phyloP scores from a whole-genome alignment of 768 basidiomycete species.

The Naganishia antarctica region DNA sequence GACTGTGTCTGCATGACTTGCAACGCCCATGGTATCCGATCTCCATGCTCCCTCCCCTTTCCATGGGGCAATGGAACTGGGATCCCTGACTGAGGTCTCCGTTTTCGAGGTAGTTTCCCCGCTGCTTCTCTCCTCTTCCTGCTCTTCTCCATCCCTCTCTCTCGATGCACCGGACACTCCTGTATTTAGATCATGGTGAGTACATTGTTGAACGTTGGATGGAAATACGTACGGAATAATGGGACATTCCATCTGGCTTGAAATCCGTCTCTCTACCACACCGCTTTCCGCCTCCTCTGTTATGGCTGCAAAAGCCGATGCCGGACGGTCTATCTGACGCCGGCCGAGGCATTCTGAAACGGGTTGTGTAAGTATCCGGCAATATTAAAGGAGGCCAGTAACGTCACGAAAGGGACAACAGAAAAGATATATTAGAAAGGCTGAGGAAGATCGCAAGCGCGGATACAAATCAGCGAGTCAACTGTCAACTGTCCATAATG shows the following conservation, averaged over 20 bases:
- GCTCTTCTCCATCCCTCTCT: constrained; percentile 10
- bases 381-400: too few species aligned
- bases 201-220: too few species aligned
- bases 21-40: neutral
- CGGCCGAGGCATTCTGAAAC: neutral
- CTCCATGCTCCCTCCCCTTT: neutral
- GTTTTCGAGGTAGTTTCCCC: neutral
- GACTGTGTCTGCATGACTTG: constrained; percentile 7
- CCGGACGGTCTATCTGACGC: neutral
- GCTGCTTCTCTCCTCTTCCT: constrained; percentile 8
- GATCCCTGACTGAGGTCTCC: neutral
- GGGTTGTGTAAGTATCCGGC: neutral
- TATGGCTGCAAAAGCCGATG: constrained; percentile 5
- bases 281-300: constrained; percentile 3
- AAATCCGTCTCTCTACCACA: constrained; percentile 8
- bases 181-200: neutral
- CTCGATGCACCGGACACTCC: constrained; percentile 16
- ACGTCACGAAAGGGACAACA: too few species aligned
- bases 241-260: constrained; percentile 10
- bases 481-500: too few species aligned
- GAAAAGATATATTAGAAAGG: too few species aligned
- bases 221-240: neutral
- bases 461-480: too few species aligned
- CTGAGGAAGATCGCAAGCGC: too few species aligned
- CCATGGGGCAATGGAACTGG: neutral